phyloP scores from a whole-genome alignment of 345 rosid genomes.

The Linum tenue region DNA sequence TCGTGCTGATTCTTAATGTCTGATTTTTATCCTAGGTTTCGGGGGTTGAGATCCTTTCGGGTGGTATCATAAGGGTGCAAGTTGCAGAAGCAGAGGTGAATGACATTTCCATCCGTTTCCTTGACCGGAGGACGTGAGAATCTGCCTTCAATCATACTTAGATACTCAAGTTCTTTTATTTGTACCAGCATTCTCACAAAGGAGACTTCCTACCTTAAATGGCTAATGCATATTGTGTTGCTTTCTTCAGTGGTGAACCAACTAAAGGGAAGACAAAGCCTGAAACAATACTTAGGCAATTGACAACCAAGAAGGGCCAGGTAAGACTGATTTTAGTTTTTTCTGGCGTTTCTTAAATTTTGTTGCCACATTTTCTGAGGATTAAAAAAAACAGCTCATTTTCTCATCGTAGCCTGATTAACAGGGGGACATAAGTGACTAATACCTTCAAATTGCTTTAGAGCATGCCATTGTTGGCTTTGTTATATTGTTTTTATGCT shows the following conservation, averaged over 20 bases:
- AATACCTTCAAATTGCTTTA: background rate
- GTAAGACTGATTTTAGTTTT: constrained; percentile 21
- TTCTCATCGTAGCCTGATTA: background rate
- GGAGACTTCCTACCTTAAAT: constrained; percentile 4
- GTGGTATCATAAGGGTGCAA: constrained; percentile 78
- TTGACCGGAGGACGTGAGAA: constrained; percentile 84
- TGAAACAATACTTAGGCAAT: constrained; percentile 82
- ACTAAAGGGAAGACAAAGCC: constrained; percentile 74
- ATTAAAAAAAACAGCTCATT: background rate
- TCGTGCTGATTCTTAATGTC: background rate
- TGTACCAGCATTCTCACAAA: background rate
- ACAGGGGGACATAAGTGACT: background rate
- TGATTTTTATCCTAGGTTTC: constrained; percentile 46
- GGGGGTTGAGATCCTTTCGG: constrained; percentile 82
- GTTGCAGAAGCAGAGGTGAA: constrained; percentile 94
- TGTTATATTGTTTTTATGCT: background rate
- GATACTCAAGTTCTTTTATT: background rate
- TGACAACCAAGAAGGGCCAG: constrained; percentile 97
- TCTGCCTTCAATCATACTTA: constrained; percentile 19
- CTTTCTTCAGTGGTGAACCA: constrained; percentile 71
- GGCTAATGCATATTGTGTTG: constrained; percentile 7
- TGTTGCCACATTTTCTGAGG: background rate
- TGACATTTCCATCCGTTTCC: constrained; percentile 72
- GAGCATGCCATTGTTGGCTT: background rate
- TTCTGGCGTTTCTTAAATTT: too few species aligned